Percentiles rank a stretch among this genome's conserved stretches.
Conservation (phyloP, 345 rosid genomes). For the Citropsis articulata region DNA sequence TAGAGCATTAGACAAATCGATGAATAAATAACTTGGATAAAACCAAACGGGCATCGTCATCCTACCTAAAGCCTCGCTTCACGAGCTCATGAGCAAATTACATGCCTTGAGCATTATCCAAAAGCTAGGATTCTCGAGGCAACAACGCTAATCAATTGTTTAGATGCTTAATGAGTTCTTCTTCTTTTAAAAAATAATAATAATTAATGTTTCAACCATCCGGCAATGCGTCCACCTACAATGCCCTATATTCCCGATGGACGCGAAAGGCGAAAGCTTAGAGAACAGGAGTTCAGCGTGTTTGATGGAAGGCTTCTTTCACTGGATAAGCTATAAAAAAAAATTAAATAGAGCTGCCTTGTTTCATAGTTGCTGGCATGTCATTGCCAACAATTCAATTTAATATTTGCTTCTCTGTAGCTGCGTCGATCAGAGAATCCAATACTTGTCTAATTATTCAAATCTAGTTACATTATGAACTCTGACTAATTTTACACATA, state of each 20-base stretch:
- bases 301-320: constrained; percentile 14
- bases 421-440: constrained; percentile 11
- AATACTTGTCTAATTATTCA: constrained; percentile 4
- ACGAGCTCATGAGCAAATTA: neutral
- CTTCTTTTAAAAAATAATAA: too few relatives aligned
- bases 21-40: neutral
- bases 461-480: neutral
- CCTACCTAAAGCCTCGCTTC: neutral
- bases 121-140: constrained; percentile 15
- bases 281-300: constrained; percentile 14
- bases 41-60: neutral
- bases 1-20: neutral
- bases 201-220: neutral
- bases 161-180: neutral
- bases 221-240: constrained; percentile 30
- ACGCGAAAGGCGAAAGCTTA: constrained; percentile 9
- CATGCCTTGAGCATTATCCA: constrained; percentile 5
- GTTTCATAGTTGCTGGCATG: constrained; percentile 16
- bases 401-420: neutral
- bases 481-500: neutral
- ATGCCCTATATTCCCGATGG: constrained; percentile 28
- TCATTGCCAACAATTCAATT: neutral
- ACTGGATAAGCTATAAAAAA: neutral
- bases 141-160: neutral
- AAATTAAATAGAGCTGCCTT: constrained; percentile 2